These are phyloP conservation scores for Viola odorata DNA, from an alignment of 345 rosid genomes.

Conservation along the genomic window DNA sequence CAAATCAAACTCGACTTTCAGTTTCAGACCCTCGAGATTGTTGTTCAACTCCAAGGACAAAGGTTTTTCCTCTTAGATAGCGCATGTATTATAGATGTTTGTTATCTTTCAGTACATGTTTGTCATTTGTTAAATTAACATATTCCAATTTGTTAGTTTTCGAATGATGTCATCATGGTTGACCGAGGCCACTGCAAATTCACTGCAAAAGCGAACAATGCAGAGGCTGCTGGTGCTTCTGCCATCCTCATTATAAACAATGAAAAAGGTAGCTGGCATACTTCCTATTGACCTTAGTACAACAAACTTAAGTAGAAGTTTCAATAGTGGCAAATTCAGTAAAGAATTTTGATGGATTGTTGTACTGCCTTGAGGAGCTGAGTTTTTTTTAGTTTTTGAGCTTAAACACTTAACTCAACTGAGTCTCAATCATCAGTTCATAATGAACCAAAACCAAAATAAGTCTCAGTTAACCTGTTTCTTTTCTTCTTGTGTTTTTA, in stretches of 20 bases:
- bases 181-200: constrained; percentile 86
- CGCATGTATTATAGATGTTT: background rate
- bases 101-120: background rate
- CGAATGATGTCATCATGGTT: constrained; percentile 78
- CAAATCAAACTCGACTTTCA: constrained; percentile 60
- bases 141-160: constrained; percentile 42
- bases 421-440: background rate
- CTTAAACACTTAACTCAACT: background rate
- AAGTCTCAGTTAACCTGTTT: no score
- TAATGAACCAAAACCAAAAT: no score
- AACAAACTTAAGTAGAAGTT: background rate
- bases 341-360: background rate
- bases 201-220: constrained; percentile 81
- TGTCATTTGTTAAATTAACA: constrained; percentile 4
- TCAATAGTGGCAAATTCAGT: background rate
- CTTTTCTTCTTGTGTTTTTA: no score
- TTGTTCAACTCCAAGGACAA: constrained; percentile 55
- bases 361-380: background rate
- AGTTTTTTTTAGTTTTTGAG: no score
- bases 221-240: constrained; percentile 87
- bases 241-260: constrained; percentile 88
- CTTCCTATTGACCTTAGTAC: constrained; percentile 3
- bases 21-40: constrained; percentile 85
- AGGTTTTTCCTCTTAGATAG: constrained; percentile 42
- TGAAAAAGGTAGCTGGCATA: constrained; percentile 56